Evolutionary conservation across 768 basidiomycete species (phyloP), one percentile per base, ranked within the genome.

Genomic region (Mycena venus): DNA sequence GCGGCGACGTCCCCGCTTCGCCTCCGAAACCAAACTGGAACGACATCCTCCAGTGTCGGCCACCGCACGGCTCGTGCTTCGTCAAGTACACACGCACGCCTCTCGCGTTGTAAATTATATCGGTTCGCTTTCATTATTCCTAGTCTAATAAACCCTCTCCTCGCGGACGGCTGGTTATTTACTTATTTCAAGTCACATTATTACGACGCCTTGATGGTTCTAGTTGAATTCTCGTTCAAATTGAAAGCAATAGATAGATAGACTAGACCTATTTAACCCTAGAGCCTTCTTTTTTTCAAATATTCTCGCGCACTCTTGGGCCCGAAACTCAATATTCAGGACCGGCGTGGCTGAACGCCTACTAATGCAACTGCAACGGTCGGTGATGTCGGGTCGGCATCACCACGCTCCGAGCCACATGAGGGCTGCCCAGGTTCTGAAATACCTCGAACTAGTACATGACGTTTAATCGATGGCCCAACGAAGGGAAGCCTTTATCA

Each of bases 1-100:
- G 75, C 31, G 94, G 92, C 40, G 83, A 84, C 75, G 82, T 82
- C 9, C 84, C 85, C 8, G 80, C 82, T 65, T 81, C 84, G 27
- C 83, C 86, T 12, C 93, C 93, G 38, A 86, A 81, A 42, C 94
- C 94, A 12, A 92, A 95, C 79, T 95, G 94, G 94, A 95, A 95
- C 82, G 93, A 95, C 80, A 89, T 89, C 71, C 86, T 94, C 51
- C 84, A 91, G 69, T 94, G 93, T 81, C 89, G 91, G 53, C 93
- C 93, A 7, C 85, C 88, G 64, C 81, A 85, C 64, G 89, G 88
- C 44, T 84, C 88, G 32, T 92, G 90, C 80, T 89, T 85, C 77
- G 79, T 94, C 69, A 85, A 86, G 56, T 92, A 91, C 75, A 68
- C 49, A 23, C 72, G 75, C 44, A 76, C 75, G 21, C 8, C 58